A percentile compares a stretch with the other conserved stretches of the same genome.
Evolutionary conservation across 345 rosid species (phyloP).

Genomic region (Toxicodendron radicans): DNA sequence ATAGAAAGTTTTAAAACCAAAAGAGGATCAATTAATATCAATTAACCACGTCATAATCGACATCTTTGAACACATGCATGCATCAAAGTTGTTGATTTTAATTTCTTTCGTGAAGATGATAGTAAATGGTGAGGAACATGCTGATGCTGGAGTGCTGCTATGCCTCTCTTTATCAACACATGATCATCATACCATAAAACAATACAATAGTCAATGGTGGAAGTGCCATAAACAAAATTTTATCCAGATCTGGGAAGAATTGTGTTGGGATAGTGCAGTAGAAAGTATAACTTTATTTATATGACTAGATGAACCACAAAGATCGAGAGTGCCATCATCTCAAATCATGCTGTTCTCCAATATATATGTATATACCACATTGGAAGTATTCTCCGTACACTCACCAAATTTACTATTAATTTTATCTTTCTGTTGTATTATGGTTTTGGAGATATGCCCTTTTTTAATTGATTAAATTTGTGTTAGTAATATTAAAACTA

Average conservation of each 20-base stretch:
- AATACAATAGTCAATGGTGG: constrained; percentile 12
- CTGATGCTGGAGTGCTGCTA: too few relatives aligned
- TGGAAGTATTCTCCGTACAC: constrained; percentile 24
- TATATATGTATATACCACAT: too few relatives aligned
- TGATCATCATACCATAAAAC: too few relatives aligned
- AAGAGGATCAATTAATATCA: not conserved
- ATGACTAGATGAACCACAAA: constrained; percentile 28
- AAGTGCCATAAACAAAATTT: constrained; percentile 9
- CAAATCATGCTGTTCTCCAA: constrained; percentile 36
- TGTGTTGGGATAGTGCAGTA: constrained; percentile 22
- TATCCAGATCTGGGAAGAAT: constrained; percentile 24
- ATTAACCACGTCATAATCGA: constrained; percentile 16
- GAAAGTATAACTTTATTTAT: constrained; percentile 31
- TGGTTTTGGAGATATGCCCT: too few relatives aligned
- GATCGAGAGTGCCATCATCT: constrained; percentile 19
- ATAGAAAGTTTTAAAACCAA: too few relatives aligned
- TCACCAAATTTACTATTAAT: not conserved
- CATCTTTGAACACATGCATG: constrained; percentile 10
- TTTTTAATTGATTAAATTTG: too few relatives aligned
- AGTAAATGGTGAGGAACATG: too few relatives aligned
- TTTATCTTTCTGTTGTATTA: too few relatives aligned
- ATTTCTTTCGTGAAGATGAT: too few relatives aligned
- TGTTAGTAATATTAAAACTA: too few relatives aligned
- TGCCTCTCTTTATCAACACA: too few relatives aligned
- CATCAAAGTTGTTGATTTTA: too few relatives aligned